Conservation (phyloP, 352 stramenopile genomes). For the Plasmopara muralis region DNA sequence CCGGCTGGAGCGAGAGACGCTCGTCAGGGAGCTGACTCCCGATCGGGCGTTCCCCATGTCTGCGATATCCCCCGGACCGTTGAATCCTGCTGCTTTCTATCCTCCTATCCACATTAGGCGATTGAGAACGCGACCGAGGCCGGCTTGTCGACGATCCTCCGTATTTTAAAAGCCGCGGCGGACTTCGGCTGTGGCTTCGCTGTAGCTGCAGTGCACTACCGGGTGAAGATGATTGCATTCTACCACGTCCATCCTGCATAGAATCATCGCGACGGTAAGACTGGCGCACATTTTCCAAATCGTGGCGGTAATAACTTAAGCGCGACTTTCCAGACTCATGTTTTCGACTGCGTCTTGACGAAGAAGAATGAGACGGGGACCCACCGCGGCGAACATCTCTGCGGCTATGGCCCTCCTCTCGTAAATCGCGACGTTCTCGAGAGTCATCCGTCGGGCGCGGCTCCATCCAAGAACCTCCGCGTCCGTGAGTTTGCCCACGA, state of each 20-base stretch:
- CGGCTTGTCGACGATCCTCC: slow-evolving; percentile 11
- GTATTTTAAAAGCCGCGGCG: slow-evolving; percentile 26
- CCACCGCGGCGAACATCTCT: slow-evolving; percentile 10
- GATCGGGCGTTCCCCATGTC: slow-evolving; percentile 18
- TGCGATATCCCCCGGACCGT: slow-evolving; percentile 16
- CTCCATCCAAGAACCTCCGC: slow-evolving; percentile 19
- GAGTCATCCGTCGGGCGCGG: slow-evolving; percentile 10
- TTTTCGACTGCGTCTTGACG: slow-evolving; percentile 21
- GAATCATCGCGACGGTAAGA: slow-evolving; percentile 18
- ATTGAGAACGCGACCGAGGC: slow-evolving; percentile 23
- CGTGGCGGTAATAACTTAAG: slow-evolving; percentile 18
- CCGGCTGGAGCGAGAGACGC: slow-evolving; percentile 13
- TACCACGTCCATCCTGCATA: slow-evolving; percentile 19
- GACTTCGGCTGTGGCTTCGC: slow-evolving; percentile 25
- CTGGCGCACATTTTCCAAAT: slow-evolving; percentile 18
- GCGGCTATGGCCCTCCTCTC: slow-evolving; percentile 15
- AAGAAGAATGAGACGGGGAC: slow-evolving; percentile 14
- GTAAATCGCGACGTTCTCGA: slow-evolving; percentile 12
- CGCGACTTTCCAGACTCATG: slow-evolving; percentile 14
- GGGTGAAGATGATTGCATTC: slow-evolving; percentile 13
- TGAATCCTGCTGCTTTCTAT: slow-evolving; percentile 15
- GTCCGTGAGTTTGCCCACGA: slow-evolving; percentile 27
- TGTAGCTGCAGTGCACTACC: slow-evolving; percentile 15
- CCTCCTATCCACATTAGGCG: slow-evolving; percentile 17
- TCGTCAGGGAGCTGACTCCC: slow-evolving; percentile 20